Evolutionary conservation across 129 eudicot species (phyloP), one percentile per base, ranked within the genome.

Genomic region (Heracleum sosnowskyi): DNA sequence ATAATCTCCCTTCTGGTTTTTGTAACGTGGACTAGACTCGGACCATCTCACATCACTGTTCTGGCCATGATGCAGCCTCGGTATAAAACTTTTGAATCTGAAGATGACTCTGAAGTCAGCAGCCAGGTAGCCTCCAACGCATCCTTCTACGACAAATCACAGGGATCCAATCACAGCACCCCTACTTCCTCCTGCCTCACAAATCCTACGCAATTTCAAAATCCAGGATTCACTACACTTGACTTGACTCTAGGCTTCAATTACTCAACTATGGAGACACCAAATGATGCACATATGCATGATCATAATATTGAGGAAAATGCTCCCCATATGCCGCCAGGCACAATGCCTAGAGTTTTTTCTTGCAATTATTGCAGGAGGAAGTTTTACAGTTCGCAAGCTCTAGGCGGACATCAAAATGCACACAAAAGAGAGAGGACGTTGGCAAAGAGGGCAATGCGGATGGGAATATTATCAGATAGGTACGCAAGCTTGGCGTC

Each of bases 391-490:
- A 93, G 97, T 88, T 91, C 98, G 10, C 98, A 93, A 76, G 98
- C 98, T 33, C 74, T 93, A 28, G 98, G 97, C 7, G 98, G 98
- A 31, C 98, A 93, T 79, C 98, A 93, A 49, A 93, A 93, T 35
- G 98, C 98, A 15, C 98, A 93, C 85, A 93, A 93, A 80, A 78
- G 96, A 39, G 98, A 93, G 74, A 79, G 98, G 81, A 93, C 96
- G 39, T 82, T 93, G 71, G 97, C 97, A 12, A 93, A 91, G 73
- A 79, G 97, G 76, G 98, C 96, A 4, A 89, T 91, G 96, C 80
- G 91, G 17, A 86, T 91, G 90, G 90, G 91, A 16, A 84, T 89
- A 90, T 74, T 91, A 33, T 89, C 97, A 1, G 91, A 93, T 70
- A 83, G 91, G 82, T 91, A 89, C 36, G 89, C 92, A 31, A 91